phyloP scores from a whole-genome alignment of 1,139 yeast species.

The Kodamaea ohmeri region DNA sequence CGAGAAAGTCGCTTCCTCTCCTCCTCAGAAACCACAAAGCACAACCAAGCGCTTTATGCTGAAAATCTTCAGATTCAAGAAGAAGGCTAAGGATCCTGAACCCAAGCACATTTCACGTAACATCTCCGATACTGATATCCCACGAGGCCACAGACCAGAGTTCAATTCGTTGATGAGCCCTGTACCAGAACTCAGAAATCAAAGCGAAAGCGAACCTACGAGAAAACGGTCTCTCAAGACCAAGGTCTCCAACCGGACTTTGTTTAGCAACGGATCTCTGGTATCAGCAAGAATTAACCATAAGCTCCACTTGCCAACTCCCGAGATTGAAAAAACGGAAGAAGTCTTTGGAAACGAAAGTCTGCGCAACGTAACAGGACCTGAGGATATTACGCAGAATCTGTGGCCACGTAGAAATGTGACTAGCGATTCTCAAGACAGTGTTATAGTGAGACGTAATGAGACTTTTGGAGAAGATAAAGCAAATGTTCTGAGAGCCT shows the following conservation, averaged over 20 bases:
- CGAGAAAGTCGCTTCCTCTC: neutral
- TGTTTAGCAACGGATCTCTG: slow-evolving; percentile 1
- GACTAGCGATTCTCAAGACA: too few relatives aligned
- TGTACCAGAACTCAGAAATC: slow-evolving; percentile 16
- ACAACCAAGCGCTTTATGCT: slow-evolving; percentile 16
- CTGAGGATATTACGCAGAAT: too few relatives aligned
- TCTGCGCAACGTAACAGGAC: too few relatives aligned
- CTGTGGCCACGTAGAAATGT: too few relatives aligned
- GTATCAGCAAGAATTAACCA: slow-evolving; percentile 1
- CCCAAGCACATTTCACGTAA: slow-evolving; percentile 8
- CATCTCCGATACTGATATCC: slow-evolving; percentile 20
- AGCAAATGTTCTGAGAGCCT: too few relatives aligned
- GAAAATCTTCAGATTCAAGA: slow-evolving; percentile 19
- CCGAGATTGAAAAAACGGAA: neutral
- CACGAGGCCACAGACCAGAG: slow-evolving; percentile 21
- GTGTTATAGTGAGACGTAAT: too few relatives aligned
- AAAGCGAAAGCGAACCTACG: neutral
- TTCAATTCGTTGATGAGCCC: slow-evolving; percentile 18
- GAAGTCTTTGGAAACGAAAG: too few relatives aligned
- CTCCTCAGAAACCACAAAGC: slow-evolving; percentile 1
- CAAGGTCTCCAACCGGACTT: neutral
- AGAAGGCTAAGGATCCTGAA: slow-evolving; percentile 3
- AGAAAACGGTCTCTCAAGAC: neutral
- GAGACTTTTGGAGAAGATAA: too few relatives aligned
- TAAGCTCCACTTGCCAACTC: slow-evolving; percentile 1